Evolutionary conservation across 192 early-diverging fungal genomes (phyloP).

Genomic region (Phlyctochytrium arcticum): DNA sequence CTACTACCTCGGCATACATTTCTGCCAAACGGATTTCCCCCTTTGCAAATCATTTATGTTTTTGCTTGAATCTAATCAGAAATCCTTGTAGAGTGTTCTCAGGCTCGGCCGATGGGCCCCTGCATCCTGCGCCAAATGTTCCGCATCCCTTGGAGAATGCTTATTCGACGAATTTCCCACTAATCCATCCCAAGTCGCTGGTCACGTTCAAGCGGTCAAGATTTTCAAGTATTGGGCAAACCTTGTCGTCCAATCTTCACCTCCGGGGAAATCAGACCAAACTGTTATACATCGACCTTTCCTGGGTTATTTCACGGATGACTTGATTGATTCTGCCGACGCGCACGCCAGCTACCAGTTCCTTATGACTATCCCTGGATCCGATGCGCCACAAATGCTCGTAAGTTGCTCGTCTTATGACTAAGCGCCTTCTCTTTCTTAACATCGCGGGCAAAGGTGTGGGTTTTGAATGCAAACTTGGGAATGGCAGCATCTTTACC

Average conservation of each 20-base stretch:
- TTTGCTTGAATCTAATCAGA: neutral
- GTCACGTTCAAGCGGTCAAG: constrained; percentile 15
- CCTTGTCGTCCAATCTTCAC: neutral
- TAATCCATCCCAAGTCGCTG: neutral
- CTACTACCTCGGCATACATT: constrained; percentile 34
- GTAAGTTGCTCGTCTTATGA: constrained; percentile 5
- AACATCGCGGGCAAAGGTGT: neutral
- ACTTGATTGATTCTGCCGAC: constrained; percentile 30
- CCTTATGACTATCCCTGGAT: neutral
- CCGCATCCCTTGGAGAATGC: constrained; percentile 22
- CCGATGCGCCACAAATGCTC: constrained; percentile 12
- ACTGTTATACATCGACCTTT: neutral
- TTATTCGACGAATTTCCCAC: constrained; percentile 8
- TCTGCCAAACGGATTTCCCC: neutral
- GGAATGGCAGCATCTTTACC: no score
- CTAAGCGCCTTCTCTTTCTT: neutral
- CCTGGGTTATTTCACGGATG: constrained; percentile 28
- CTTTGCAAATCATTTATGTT: neutral
- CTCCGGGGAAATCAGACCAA: neutral
- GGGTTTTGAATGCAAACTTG: no score
- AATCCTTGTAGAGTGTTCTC: constrained; percentile 10
- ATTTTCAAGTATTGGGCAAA: constrained; percentile 17
- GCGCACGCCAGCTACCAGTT: constrained; percentile 39
- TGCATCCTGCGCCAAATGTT: constrained; percentile 20
- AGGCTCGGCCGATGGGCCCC: constrained; percentile 16